These are phyloP conservation scores for Rhynchospora tenuis DNA, from an alignment of 176 grass and related monocot genomes.

Conservation along the genomic window DNA sequence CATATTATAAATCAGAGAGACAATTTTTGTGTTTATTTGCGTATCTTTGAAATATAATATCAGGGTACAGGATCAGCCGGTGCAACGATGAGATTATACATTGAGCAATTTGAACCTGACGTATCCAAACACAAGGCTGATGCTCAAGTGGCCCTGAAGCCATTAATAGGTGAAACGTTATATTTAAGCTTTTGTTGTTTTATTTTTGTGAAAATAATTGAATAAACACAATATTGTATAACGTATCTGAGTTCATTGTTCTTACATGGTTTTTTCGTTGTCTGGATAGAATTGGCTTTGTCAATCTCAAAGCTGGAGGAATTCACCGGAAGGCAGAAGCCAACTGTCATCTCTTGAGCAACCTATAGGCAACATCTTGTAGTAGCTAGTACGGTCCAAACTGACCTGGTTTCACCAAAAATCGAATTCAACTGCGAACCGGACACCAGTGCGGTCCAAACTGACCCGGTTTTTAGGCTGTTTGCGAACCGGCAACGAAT, in stretches of 20 bases:
- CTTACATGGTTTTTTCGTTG: constrained; percentile 9
- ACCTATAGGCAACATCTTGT: neutral
- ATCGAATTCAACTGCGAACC: too few relatives aligned
- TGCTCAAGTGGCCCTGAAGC: constrained; percentile 67
- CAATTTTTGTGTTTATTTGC: constrained; percentile 4
- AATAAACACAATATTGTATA: neutral
- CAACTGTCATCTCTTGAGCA: constrained; percentile 72
- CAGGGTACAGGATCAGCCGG: constrained; percentile 93
- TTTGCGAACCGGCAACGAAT: too few relatives aligned
- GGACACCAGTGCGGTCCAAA: too few relatives aligned
- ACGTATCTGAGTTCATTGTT: neutral
- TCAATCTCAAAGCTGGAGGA: constrained; percentile 79
- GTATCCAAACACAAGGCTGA: constrained; percentile 56
- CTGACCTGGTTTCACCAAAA: too few relatives aligned
- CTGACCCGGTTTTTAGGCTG: too few relatives aligned
- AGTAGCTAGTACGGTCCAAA: too few relatives aligned
- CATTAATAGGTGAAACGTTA: constrained; percentile 61
- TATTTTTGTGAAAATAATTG: constrained; percentile 10
- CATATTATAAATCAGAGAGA: neutral
- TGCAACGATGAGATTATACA: constrained; percentile 72
- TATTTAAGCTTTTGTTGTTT: neutral
- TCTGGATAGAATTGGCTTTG: constrained; percentile 59
- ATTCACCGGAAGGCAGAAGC: constrained; percentile 77
- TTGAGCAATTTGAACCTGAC: constrained; percentile 79
- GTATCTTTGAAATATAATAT: neutral